Base-by-base conservation (phyloP, 1,284 basidiomycete species). In the Apiotrichum montevideense region DNA sequence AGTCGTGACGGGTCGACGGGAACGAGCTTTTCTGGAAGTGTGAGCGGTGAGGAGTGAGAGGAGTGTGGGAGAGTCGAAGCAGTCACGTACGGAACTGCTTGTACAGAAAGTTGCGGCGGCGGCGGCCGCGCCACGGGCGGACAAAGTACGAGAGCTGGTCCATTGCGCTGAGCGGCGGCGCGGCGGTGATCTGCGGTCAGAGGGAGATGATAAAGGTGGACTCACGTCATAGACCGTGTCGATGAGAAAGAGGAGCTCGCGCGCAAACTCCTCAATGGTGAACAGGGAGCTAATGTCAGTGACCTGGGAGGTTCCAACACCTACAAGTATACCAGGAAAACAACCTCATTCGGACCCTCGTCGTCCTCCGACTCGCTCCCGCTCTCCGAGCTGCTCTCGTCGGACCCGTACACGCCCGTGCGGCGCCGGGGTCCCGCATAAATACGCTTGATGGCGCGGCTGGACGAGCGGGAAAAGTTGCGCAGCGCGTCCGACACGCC, bases 271-370 rank as follows among this genome's bases (percentile, higher is more conserved):
- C 74, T 96, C 90, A 45, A 95, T 75, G 0, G 90, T 94, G 74
- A 95, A 96, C 58, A 94, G 87, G 75, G 92, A 93, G 77, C 90
- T 93, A 21, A 21, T 21, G 21, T 21, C 21, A 21, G 21, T 21
- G 21, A 21, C 21, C 21, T 21, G 21, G 62, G 21, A 52, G 89
- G 78, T 72, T 21, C 21, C 21, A 21, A 21, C 21, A 13, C 89
- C 70, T 62, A 92, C 90, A 91, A 94, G 72, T 94, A 95, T 5
- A 94, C 86, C 32, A 92, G 74, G 70, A 95, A 93, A 3, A 96
- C 81, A 7, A 78, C 78, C 59, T 82, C 80, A 57, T 78, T 78
- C 0, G 76, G 72, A 8, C 70, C 67, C 5, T 71, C 67, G 6
- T 53, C 35, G 7, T 45, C 34, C 1, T 56, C 56, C 29, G 46